Evolutionary conservation across 768 basidiomycete species (phyloP), one percentile per base, ranked within the genome.

Genomic region (Pulveroboletus ravenelii): DNA sequence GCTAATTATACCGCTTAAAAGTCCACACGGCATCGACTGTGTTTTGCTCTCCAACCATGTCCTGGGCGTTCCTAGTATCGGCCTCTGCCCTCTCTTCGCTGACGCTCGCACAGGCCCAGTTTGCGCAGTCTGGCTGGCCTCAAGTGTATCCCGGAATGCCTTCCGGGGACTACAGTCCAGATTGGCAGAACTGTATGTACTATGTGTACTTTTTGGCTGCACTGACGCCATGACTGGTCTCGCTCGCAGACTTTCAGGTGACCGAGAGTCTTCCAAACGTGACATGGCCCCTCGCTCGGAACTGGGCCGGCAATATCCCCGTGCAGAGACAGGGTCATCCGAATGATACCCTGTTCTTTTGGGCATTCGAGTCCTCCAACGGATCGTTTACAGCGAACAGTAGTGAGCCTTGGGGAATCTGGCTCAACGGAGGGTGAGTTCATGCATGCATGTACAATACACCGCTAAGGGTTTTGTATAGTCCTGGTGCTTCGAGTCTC

Each of bases 361-460:
- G 77, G 69, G 84, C 74, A 6, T 79, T 81, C 51, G 84, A 86
- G 54, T 78, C 78, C 36, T 64, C 69, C 0, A 60, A 70, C 5
- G 81, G 81, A 0, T 84, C 84, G 6, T 66, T 87, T 30, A 84
- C 79, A 5, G 65, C 61, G 48, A 45, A 55, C 35, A 60, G 62
- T 18, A 57, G 51, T 10, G 74, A 80, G 15, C 85, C 85, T 8
- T 87, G 85, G 85, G 77, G 75, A 6, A 80, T 87, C 35, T 87
- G 84, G 84, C 66, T 87, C 10, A 85, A 84, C 53, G 85, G 84
- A 65, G 84, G 83, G 81, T 81, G 58, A 42, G 78, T 52, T 9
- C 10, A 30, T 9, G 10, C 2, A 15, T 27, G 3, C 10, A 32
- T 13, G 14, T 9, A 23, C 30, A 10, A 1, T 31, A 15, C 38